Conservation (phyloP, 2,329 filamentous ascomycete species). For the Clarireedia paspali region DNA sequence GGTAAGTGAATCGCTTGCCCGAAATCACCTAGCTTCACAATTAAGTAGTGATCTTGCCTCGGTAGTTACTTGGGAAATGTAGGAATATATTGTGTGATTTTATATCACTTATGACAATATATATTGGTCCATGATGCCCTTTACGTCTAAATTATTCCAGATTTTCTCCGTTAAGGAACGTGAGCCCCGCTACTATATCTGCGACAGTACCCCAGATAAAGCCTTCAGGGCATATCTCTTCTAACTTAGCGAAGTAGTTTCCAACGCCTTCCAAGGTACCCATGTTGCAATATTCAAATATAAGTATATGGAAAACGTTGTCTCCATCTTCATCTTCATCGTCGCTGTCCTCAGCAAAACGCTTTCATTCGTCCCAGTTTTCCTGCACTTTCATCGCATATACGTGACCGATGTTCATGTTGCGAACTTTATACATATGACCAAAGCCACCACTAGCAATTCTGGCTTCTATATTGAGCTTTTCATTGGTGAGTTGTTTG, state of each 20-base stretch:
- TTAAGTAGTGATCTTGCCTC: not conserved
- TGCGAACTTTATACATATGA: not conserved
- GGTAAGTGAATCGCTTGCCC: conserved; percentile 1
- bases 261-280: not conserved
- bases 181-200: not conserved
- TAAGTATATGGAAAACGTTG: not conserved
- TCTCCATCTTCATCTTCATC: not conserved
- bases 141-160: not conserved
- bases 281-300: not conserved
- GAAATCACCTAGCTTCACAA: conserved; percentile 4
- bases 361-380: not conserved
- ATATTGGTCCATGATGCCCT: not conserved
- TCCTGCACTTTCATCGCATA: not conserved
- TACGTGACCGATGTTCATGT: not conserved
- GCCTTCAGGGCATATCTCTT: not conserved
- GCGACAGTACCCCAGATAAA: conserved; percentile 1
- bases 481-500: not conserved
- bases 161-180: not conserved
- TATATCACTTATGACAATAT: not conserved
- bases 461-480: not conserved
- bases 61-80: not conserved
- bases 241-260: not conserved
- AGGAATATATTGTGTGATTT: conserved; percentile 5
- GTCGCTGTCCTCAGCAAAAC: not conserved
- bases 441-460: not conserved